These are phyloP conservation scores for Phanerochaete sordida DNA, from an alignment of 768 basidiomycete species.

Conservation along the genomic window DNA sequence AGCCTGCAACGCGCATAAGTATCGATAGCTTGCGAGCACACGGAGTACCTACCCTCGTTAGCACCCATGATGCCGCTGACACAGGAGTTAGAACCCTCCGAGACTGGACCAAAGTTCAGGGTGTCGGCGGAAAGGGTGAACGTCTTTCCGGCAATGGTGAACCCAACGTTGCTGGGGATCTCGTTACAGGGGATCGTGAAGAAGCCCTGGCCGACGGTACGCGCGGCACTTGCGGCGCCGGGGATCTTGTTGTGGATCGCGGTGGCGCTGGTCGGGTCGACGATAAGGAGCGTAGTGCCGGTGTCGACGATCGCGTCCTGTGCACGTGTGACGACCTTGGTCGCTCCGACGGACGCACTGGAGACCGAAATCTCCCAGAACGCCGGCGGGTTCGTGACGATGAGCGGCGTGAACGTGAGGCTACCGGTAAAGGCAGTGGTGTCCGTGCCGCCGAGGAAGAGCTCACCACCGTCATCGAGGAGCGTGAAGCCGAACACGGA, in stretches of 20 bases:
- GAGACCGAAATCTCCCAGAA: conserved; percentile 26
- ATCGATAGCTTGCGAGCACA: neutral
- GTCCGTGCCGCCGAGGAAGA: conserved; percentile 56
- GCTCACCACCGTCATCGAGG: conserved; percentile 38
- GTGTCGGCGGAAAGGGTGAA: conserved; percentile 34
- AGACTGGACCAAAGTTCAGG: conserved; percentile 41
- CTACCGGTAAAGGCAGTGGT: conserved; percentile 39
- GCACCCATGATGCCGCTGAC: conserved; percentile 32
- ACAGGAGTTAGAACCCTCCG: conserved; percentile 29
- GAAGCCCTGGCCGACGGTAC: conserved; percentile 19
- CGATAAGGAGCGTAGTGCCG: conserved; percentile 33
- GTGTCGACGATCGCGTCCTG: conserved; percentile 32
- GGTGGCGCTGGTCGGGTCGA: conserved; percentile 22
- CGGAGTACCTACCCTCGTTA: neutral
- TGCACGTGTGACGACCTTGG: neutral
- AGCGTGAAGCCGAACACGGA: conserved; percentile 49
- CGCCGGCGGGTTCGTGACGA: conserved; percentile 17
- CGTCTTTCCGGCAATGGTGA: conserved; percentile 35
- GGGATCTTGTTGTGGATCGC: neutral
- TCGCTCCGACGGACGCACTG: conserved; percentile 9
- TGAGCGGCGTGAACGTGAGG: conserved; percentile 37
- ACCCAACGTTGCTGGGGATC: conserved; percentile 23
- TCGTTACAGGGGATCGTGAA: conserved; percentile 36
- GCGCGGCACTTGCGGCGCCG: neutral
- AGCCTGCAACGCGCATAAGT: conserved; percentile 5